Conservation (phyloP, 805 yeast genomes). For the Starmerella kuoi region DNA sequence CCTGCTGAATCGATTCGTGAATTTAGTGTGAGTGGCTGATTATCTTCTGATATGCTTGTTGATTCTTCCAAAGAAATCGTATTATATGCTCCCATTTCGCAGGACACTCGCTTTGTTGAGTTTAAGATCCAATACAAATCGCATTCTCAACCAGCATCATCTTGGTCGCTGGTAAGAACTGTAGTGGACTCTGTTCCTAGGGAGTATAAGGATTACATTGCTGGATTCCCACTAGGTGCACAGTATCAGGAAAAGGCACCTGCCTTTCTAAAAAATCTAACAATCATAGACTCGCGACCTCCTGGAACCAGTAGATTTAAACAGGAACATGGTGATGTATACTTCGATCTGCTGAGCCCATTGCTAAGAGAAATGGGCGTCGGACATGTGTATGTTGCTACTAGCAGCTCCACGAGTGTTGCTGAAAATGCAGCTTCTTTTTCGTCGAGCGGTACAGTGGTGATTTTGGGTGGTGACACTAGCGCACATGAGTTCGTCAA, state of each 20-base stretch:
- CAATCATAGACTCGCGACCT: slow-evolving; percentile 28
- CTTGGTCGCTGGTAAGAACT: slow-evolving; percentile 8
- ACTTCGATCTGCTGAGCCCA: slow-evolving; percentile 27
- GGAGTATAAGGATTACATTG: slow-evolving; percentile 9
- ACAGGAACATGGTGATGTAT: slow-evolving; percentile 16
- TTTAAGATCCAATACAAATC: slow-evolving; percentile 7
- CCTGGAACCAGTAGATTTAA: slow-evolving; percentile 24
- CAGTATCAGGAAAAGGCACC: slow-evolving; percentile 18
- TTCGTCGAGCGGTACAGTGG: slow-evolving; percentile 33
- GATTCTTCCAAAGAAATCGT: slow-evolving; percentile 5
- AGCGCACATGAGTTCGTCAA: slow-evolving; percentile 68
- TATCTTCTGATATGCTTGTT: background rate
- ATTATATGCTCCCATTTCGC: slow-evolving; percentile 10
- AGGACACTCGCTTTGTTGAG: slow-evolving; percentile 9
- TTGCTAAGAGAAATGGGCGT: slow-evolving; percentile 27
- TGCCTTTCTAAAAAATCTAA: slow-evolving; percentile 23
- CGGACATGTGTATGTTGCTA: slow-evolving; percentile 29
- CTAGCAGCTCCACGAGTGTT: slow-evolving; percentile 26
- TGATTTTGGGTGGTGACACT: slow-evolving; percentile 78
- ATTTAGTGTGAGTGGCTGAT: too few relatives aligned
- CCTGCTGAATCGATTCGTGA: too few relatives aligned
- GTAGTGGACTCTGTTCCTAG: slow-evolving; percentile 8
- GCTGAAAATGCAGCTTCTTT: slow-evolving; percentile 27
- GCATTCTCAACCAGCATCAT: background rate
- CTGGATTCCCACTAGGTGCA: slow-evolving; percentile 13